These are phyloP conservation scores for Aegilops umbellulata DNA, from an alignment of 176 grass and related monocot genomes.

Conservation along the genomic window DNA sequence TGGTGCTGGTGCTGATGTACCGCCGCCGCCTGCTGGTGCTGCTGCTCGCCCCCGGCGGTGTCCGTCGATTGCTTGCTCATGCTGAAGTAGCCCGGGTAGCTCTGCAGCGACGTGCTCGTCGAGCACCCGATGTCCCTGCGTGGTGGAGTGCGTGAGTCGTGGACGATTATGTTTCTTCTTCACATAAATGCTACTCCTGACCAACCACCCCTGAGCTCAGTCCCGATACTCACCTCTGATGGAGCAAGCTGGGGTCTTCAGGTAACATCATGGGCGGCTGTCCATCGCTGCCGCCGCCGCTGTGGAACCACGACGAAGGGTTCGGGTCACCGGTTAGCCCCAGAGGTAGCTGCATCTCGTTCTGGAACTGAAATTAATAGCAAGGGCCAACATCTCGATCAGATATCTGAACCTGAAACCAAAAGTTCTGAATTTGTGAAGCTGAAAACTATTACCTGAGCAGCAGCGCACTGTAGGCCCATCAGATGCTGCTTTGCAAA, in stretches of 20 bases:
- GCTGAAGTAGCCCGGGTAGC: slow-evolving; percentile 52
- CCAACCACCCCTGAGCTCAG: not conserved
- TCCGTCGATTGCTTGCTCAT: slow-evolving; percentile 41
- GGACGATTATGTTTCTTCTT: not conserved
- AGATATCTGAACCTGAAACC: not conserved
- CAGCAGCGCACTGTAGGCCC: slow-evolving; percentile 52
- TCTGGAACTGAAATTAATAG: slow-evolving; percentile 47
- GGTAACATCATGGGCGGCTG: slow-evolving; percentile 50
- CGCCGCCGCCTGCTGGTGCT: slow-evolving; percentile 25
- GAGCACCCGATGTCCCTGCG: slow-evolving; percentile 62
- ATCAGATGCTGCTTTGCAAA: slow-evolving; percentile 63
- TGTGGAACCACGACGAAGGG: slow-evolving; percentile 50
- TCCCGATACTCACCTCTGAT: slow-evolving; percentile 55
- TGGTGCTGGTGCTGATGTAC: slow-evolving; percentile 28
- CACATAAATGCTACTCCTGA: not conserved
- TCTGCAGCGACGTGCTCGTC: slow-evolving; percentile 50
- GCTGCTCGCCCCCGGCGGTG: slow-evolving; percentile 18
- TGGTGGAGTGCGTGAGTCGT: slow-evolving; percentile 29
- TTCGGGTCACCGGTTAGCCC: slow-evolving; percentile 39
- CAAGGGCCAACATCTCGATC: not conserved
- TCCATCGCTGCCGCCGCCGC: not conserved
- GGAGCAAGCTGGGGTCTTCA: slow-evolving; percentile 47
- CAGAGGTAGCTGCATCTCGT: slow-evolving; percentile 50
- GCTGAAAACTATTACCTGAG: slow-evolving; percentile 44
- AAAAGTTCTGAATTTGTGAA: not conserved